Evolutionary conservation across 2,329 filamentous ascomycete genomes (phyloP), one percentile per base, ranked within the genome.

Genomic region (Eurotiales sp.): DNA sequence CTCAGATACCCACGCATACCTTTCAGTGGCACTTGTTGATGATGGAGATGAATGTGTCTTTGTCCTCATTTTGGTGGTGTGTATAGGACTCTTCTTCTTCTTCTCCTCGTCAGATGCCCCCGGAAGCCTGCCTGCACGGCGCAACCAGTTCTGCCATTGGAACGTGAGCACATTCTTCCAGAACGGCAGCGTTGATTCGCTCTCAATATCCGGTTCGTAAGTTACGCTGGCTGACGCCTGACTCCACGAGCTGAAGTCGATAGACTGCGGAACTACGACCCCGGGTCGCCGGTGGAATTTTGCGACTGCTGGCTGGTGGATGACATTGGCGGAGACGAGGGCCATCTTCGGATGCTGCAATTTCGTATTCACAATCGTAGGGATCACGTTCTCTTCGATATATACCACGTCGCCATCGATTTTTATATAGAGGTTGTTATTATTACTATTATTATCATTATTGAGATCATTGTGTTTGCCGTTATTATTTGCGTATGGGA

Each of bases 221-320:
- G 56, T 53, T 21, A 55, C 56, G 19, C 56, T 53, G 17, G 53
- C 53, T 10, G 55, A 52, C 1, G 58, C 50, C 30, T 60, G 59
- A n/a, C 55, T 51, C 37, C 51, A 47, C 5, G 54, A 52, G 21
- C 55, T 42, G 19, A 67, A 29, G 44, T 81, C 79, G 3, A 79
- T 78, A 17, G 80, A 70, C 60, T 81, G 82, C 3, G 79, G 75
- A 45, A 76, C 69, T 17, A 80, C 71, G 15, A 75, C 74, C 4
- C 76, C 77, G 8, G 77, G 68, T 51, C 79, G 79, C 59, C 74
- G 76, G 57, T 83, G 80, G 15, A 82, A 68, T 66, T 77, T 75
- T 44, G 73, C 72, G 27, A 81, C 74, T 10, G 78, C 70, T 12
- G 78, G 79, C 44, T 79, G 77, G 54, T 83, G 83, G 56, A 82